Percentiles rank a stretch among this genome's conserved stretches.
phyloP scores from a whole-genome alignment of 768 basidiomycete genomes.

The Tephrocybe sp. region DNA sequence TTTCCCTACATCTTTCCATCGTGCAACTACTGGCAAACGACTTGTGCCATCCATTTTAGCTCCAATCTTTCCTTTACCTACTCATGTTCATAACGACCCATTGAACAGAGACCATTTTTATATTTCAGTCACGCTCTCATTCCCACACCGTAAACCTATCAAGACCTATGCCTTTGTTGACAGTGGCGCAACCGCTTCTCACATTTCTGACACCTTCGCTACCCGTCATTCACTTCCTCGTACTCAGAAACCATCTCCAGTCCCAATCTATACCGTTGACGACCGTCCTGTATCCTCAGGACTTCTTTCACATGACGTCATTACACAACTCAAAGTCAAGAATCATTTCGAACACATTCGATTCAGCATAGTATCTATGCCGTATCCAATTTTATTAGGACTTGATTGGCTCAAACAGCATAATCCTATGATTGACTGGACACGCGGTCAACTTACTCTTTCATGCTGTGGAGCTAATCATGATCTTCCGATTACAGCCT shows the following conservation, averaged over 20 bases:
- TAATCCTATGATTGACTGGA: slow-evolving; percentile 35
- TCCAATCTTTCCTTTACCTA: slow-evolving; percentile 20
- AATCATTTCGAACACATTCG: slow-evolving; percentile 27
- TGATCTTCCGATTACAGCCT: slow-evolving; percentile 14
- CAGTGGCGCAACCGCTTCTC: slow-evolving; percentile 31
- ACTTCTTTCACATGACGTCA: slow-evolving; percentile 34
- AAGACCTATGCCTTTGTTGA: slow-evolving; percentile 34
- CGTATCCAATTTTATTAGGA: slow-evolving; percentile 33
- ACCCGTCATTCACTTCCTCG: slow-evolving; percentile 29
- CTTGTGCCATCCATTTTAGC: slow-evolving; percentile 12
- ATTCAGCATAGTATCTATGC: slow-evolving; percentile 28
- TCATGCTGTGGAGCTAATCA: slow-evolving; percentile 24
- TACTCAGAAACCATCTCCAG: slow-evolving; percentile 25
- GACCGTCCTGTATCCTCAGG: slow-evolving; percentile 37
- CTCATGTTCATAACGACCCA: slow-evolving; percentile 10
- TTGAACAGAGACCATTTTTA: slow-evolving; percentile 24
- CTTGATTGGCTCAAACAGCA: slow-evolving; percentile 34
- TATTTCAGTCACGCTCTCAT: slow-evolving; percentile 23
- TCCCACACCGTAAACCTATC: slow-evolving; percentile 29
- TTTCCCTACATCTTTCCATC: too few relatives aligned
- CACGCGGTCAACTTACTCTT: slow-evolving; percentile 18
- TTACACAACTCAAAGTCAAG: slow-evolving; percentile 23
- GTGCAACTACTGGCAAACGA: slow-evolving; percentile 17
- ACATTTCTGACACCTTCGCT: slow-evolving; percentile 32
- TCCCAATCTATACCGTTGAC: slow-evolving; percentile 34